A percentile compares a stretch with the other conserved stretches of the same genome.
These are phyloP conservation scores for Xerocomellus chrysenteron DNA, from an alignment of 768 basidiomycete species.

Conservation along the genomic window DNA sequence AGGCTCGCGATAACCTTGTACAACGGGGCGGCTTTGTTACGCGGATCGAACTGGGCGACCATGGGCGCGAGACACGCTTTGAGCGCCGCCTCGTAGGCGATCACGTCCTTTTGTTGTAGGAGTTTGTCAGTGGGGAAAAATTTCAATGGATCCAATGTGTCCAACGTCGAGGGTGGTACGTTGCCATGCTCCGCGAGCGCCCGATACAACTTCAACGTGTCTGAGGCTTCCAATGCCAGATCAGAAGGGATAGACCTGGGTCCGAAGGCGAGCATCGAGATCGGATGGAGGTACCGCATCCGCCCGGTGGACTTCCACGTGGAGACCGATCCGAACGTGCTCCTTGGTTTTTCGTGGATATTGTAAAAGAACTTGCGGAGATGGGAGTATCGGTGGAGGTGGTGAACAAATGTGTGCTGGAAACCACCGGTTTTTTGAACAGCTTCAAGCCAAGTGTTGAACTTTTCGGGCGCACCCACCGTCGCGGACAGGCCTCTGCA, in stretches of 20 bases:
- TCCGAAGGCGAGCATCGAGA: conserved; percentile 57
- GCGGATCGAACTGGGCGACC: conserved; percentile 37
- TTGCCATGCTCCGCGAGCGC: conserved; percentile 37
- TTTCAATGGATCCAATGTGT: conserved; percentile 39
- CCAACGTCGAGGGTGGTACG: conserved; percentile 19
- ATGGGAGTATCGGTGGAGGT: conserved; percentile 71
- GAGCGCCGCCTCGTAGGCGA: conserved; percentile 55
- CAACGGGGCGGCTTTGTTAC: conserved; percentile 33
- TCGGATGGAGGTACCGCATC: conserved; percentile 61
- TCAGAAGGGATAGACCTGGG: conserved; percentile 54
- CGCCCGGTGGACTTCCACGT: conserved; percentile 39
- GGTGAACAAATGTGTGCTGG: conserved; percentile 57
- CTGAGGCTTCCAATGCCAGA: conserved; percentile 59
- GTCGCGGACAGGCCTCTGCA: conserved; percentile 69
- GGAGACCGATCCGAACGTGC: conserved; percentile 37
- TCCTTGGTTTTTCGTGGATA: conserved; percentile 21
- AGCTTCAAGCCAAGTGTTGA: conserved; percentile 63
- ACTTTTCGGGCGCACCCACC: conserved; percentile 60
- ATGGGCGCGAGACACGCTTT: conserved; percentile 44
- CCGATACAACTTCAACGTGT: conserved; percentile 52
- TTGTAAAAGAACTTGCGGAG: conserved; percentile 66
- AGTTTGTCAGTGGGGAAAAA: conserved; percentile 45
- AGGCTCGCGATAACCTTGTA: conserved; percentile 40
- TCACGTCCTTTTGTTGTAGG: conserved; percentile 58
- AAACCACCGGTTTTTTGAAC: conserved; percentile 61